Conservation (phyloP, 331 rosid genomes). For the Cydonia oblonga region DNA sequence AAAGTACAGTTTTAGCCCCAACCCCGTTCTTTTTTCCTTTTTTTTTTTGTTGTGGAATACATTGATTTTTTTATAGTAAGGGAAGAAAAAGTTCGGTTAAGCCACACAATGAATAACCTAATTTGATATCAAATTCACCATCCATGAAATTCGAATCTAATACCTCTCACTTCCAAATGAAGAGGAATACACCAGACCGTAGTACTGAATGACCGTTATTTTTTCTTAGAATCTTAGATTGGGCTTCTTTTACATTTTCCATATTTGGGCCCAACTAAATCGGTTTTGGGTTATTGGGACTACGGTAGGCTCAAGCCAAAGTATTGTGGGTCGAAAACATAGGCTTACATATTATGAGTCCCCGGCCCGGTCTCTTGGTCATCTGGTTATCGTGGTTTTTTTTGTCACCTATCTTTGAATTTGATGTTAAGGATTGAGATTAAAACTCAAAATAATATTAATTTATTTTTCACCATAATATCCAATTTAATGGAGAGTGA, state of each 20-base stretch:
- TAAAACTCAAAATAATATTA: too few relatives aligned
- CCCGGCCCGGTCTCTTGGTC: too few relatives aligned
- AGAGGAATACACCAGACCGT: too few relatives aligned
- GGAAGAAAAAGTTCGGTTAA: too few relatives aligned
- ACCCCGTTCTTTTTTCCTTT: too few relatives aligned
- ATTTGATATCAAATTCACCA: too few relatives aligned
- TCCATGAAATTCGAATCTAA: too few relatives aligned
- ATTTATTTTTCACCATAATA: neutral
- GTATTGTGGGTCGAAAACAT: neutral
- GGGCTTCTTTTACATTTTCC: neutral
- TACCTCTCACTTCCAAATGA: too few relatives aligned
- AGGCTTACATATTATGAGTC: neutral
- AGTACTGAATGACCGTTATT: neutral
- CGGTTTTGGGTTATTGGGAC: neutral
- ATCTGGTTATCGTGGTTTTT: rapidly evolving
- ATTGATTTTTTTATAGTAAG: too few relatives aligned
- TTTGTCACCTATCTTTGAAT: neutral
- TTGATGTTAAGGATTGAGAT: neutral
- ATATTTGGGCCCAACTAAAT: neutral
- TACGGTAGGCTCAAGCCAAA: neutral
- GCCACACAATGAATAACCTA: too few relatives aligned
- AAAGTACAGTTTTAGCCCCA: neutral
- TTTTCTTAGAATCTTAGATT: neutral
- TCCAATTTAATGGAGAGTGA: neutral
- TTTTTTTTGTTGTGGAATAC: too few relatives aligned